Base-by-base conservation (phyloP, 176 grass and related monocot genomes). In the Cymbopogon citratus region DNA sequence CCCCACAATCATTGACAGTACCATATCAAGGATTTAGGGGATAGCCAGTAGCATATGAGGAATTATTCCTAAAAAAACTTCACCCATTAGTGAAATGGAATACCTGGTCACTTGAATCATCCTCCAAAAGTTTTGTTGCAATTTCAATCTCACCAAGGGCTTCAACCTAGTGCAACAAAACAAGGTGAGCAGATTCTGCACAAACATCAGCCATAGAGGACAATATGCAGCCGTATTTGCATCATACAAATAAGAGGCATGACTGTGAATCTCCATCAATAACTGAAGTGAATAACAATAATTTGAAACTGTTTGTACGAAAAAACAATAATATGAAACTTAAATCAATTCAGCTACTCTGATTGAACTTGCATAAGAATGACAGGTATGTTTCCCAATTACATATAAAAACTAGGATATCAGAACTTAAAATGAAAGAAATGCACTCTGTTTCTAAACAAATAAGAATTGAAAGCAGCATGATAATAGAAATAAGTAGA, bases 91-190 rank as follows among this genome's bases (percentile, higher is more conserved):
- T n/a, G 25, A 56, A 49, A 36, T 71, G 54, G 12, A 36, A 79
- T 89, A 92, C 95, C 92, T 93, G 79, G 46, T 81, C 79, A 85
- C 86, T 87, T 81, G 72, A 80, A 80, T 92, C 84, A 81, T 84
- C 84, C 75, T 93, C 89, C 45, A 98, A 73, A 91, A 98, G 85
- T 70, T 98, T 98, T 60, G 92, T 93, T 76, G 95, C 95, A 89
- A 98, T 94, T 81, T 91, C 95, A 83, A 98, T 98, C 78, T 98
- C 92, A 68, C 79, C 92, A 81, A 98, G 88, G 80, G 92, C 90
- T 89, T 94, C 91, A 63, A 93, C 92, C 95, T 98, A 74, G 19
- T 43, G 35, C 38, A 91, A 36, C 27, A 16, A 63, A 74, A 71
- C 2, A 78, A 27, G 26, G 44, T 79, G 12, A 86, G 24, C n/a